Base-by-base conservation (phyloP, 192 early-diverging fungal species). In the Coemansia sp. region DNA sequence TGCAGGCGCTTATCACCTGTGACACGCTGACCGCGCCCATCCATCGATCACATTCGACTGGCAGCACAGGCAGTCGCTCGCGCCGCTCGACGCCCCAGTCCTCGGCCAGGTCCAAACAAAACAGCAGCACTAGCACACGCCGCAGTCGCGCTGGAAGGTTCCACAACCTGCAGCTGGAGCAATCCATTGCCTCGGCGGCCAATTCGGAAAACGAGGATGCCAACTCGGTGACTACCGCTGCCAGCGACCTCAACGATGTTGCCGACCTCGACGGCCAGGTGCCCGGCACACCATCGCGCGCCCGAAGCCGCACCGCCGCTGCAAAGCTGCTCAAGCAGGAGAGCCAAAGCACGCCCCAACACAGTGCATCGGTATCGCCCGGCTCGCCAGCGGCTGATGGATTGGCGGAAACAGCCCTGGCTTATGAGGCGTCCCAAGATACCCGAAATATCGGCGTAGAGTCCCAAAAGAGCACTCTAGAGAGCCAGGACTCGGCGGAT, bases 81-180 rank as follows among this genome's bases (percentile, higher is more conserved):
- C 65, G 65, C 28, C 68, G 68, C 23, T 32, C 23, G 23, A 45
- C 43, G 35, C 46, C 40, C 29, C 43, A 54, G 29, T 52, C 36
- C 40, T 19, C 49, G 40, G 14, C 45, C 39, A 27, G 32, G 40
- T 26, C 22, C 20, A 19, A 34, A 38, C 17, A 27, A 19, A 34
- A 22, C 39, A 17, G 34, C 41, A 48, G 56, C 36, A 50, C 47
- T 15, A n/a, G n/a, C n/a, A 20, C 49, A 2, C 52, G 55, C 20
- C 64, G 60, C 42, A 56, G 34, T 30, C 51, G 53, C 15, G 12
- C 50, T 3, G 53, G 41, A 21, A 38, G 71, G 44, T 64, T 67
- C 60, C 71, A 75, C 57, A 67, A 75, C 26, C 34, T 75, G 60
- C 71, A 75, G 61, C 52, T 75, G 10, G 71, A 75, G 53, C 71